Percentiles rank a stretch among this genome's conserved stretches.
These are phyloP conservation scores for Incumbomyces delicatus DNA, from an alignment of 2,329 filamentous ascomycete genomes.

Conservation along the genomic window DNA sequence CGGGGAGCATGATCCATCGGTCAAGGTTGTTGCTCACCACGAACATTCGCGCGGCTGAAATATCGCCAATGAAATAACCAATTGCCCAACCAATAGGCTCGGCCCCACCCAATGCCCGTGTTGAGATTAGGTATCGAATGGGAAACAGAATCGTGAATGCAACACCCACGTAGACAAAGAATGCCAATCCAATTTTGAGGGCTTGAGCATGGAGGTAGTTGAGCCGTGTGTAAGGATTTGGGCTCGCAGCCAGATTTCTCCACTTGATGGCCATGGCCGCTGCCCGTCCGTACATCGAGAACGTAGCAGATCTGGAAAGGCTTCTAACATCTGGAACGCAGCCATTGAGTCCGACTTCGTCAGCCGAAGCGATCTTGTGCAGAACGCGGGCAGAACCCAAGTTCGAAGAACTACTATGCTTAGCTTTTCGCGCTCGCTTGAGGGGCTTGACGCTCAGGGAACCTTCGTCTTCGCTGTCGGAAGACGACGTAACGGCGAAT, in stretches of 20 bases:
- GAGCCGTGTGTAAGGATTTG: conserved; percentile 56
- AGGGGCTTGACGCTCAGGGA: background rate
- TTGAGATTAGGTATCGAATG: conserved; percentile 59
- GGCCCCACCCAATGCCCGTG: conserved; percentile 55
- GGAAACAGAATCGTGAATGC: conserved; percentile 57
- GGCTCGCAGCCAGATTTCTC: background rate
- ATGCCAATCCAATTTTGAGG: conserved; percentile 76
- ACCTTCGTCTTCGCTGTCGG: conserved; percentile 3
- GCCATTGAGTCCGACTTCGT: background rate
- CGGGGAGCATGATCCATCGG: conserved; percentile 64
- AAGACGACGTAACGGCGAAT: background rate
- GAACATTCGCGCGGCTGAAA: conserved; percentile 60
- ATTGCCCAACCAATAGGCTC: conserved; percentile 92
- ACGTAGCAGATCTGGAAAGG: background rate
- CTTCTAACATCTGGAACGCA: background rate
- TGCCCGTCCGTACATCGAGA: conserved; percentile 2
- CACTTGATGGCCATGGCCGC: conserved; percentile 2
- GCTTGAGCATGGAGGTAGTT: conserved; percentile 66
- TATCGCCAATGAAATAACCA: conserved; percentile 76
- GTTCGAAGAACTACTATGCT: background rate
- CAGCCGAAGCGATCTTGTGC: background rate
- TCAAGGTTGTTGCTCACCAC: conserved; percentile 60
- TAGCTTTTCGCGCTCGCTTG: background rate
- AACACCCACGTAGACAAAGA: conserved; percentile 64
- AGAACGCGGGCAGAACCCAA: background rate